phyloP scores from a whole-genome alignment of 208 protist genomes.

The Naegleria fowleri region DNA sequence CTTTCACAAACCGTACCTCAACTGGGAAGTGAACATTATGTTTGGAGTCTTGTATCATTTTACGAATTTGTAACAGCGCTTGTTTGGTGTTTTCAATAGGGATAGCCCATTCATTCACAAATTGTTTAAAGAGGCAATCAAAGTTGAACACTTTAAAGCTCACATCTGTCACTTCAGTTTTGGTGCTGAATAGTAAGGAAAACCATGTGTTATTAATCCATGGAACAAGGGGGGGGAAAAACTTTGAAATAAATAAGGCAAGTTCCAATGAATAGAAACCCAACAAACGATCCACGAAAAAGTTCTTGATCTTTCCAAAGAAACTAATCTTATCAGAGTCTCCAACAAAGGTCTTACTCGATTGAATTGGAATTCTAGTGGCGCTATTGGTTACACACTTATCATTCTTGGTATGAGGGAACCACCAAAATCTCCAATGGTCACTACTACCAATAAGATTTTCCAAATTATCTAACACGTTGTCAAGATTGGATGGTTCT shows the following conservation, averaged over 20 bases:
- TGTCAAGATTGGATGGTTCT: background rate
- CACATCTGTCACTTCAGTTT: background rate
- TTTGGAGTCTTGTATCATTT: constrained; percentile 53
- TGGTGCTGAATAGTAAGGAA: background rate
- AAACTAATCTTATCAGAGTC: background rate
- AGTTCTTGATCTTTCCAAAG: background rate
- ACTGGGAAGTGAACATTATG: constrained; percentile 67
- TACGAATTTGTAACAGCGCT: constrained; percentile 11
- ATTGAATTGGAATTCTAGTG: background rate
- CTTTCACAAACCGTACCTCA: constrained; percentile 64
- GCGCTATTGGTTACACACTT: background rate
- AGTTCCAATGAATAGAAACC: background rate
- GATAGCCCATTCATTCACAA: constrained; percentile 68
- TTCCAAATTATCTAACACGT: background rate
- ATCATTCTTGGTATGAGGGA: background rate
- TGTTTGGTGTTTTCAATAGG: constrained; percentile 30
- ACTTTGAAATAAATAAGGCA: background rate
- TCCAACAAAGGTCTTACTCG: background rate
- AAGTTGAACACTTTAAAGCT: constrained; percentile 60
- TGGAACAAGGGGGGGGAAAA: background rate
- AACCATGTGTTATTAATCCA: background rate
- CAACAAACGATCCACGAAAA: background rate
- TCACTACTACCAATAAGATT: background rate
- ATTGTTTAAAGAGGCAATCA: constrained; percentile 67
- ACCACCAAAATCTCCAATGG: constrained; percentile 15